These are phyloP conservation scores for Gymnopilus dilepis DNA, from an alignment of 768 basidiomycete species.

Conservation along the genomic window DNA sequence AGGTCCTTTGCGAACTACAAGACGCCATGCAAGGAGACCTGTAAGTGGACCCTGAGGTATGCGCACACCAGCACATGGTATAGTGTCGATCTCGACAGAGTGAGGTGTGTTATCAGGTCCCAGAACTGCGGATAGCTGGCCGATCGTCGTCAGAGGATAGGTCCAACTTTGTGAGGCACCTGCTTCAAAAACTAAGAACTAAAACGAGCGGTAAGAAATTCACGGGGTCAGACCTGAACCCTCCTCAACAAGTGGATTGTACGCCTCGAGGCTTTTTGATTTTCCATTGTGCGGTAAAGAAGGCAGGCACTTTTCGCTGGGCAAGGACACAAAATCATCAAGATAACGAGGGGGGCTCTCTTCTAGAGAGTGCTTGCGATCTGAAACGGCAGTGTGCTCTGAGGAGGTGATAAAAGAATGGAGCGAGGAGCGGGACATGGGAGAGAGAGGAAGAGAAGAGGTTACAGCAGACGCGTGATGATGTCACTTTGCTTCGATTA, in stretches of 20 bases:
- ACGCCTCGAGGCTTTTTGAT: slow-evolving; percentile 4
- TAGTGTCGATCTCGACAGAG: slow-evolving; percentile 34
- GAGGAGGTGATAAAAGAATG: slow-evolving; percentile 15
- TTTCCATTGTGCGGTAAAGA: slow-evolving; percentile 5
- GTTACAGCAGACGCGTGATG: too few species aligned
- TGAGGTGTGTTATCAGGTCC: slow-evolving; percentile 34
- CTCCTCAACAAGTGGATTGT: slow-evolving; percentile 1
- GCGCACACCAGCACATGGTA: slow-evolving; percentile 39
- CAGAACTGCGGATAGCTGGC: slow-evolving; percentile 27
- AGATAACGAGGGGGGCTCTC: slow-evolving; percentile 11
- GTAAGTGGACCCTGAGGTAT: slow-evolving; percentile 34
- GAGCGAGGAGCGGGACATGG: slow-evolving; percentile 8
- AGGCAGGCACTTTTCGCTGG: slow-evolving; percentile 2
- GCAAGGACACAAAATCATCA: not conserved
- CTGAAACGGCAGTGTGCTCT: slow-evolving; percentile 14
- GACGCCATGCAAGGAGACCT: slow-evolving; percentile 37
- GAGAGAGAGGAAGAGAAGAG: slow-evolving; percentile 2
- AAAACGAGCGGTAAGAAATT: not conserved
- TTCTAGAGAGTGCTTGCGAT: slow-evolving; percentile 10
- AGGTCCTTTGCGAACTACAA: slow-evolving; percentile 30
- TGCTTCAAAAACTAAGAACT: not conserved
- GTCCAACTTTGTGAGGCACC: not conserved
- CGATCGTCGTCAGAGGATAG: slow-evolving; percentile 18
- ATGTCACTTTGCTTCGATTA: not conserved
- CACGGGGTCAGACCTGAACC: not conserved